A percentile compares a stretch with the other conserved stretches of the same genome.
These are phyloP conservation scores for Pseudophaeomoniella oleicola DNA, from an alignment of 2,329 filamentous ascomycete species.

Conservation along the genomic window DNA sequence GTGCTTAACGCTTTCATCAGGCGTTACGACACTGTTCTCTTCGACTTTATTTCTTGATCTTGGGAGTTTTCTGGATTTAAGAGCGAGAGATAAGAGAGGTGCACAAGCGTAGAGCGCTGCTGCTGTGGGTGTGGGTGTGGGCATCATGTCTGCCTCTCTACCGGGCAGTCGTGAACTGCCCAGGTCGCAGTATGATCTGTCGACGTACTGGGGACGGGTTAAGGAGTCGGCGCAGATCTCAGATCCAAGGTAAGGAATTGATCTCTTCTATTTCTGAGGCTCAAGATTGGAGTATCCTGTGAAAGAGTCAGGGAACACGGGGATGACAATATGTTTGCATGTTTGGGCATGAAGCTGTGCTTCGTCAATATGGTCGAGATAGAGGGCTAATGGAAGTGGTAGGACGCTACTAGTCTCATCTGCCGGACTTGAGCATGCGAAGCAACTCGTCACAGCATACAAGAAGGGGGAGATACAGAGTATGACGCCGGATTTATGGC, in stretches of 20 bases:
- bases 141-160: constrained; percentile 44
- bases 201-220: constrained; percentile 89
- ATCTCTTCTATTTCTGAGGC: too few relatives aligned
- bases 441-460: constrained; percentile 66
- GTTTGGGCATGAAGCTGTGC: background rate
- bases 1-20: too few relatives aligned
- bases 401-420: constrained; percentile 77
- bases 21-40: too few relatives aligned
- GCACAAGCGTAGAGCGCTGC: background rate
- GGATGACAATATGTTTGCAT: constrained; percentile 1
- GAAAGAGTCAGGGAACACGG: too few relatives aligned
- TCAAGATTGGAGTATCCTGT: too few relatives aligned
- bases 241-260: constrained; percentile 95
- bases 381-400: background rate
- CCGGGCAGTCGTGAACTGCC: constrained; percentile 67
- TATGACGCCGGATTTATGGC: constrained; percentile 88
- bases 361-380: too few relatives aligned
- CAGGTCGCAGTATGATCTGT: constrained; percentile 80
- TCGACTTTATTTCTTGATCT: too few relatives aligned
- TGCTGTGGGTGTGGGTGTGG: background rate
- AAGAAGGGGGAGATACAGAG: constrained; percentile 64
- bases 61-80: too few relatives aligned
- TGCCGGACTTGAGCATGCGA: constrained; percentile 70
- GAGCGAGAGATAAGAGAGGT: too few relatives aligned
- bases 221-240: constrained; percentile 77